Evolutionary conservation across 176 grass and related monocot species (phyloP).

Genomic region (Oryza meyeriana): DNA sequence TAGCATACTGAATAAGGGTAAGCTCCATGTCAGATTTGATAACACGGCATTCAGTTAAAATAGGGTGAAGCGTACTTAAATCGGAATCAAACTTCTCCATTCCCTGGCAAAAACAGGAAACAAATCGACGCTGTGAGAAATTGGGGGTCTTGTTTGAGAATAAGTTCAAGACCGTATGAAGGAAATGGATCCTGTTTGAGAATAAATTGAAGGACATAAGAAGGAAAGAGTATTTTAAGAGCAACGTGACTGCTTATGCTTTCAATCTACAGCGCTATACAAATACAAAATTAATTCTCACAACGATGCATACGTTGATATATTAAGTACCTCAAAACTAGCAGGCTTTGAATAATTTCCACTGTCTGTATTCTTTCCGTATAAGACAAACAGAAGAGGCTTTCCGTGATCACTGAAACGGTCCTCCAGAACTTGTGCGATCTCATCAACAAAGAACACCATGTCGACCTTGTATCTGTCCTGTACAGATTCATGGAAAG

Average conservation of each 20-base stretch:
- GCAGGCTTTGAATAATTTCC: conserved; percentile 93
- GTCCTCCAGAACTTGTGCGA: conserved; percentile 56
- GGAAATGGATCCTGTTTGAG: neutral
- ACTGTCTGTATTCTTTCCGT: conserved; percentile 82
- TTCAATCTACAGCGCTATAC: neutral
- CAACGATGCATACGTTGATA: neutral
- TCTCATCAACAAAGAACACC: conserved; percentile 89
- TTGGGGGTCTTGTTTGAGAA: neutral
- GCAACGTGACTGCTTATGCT: neutral
- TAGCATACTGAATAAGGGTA: conserved; percentile 91
- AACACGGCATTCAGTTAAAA: conserved; percentile 93
- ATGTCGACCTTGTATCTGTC: conserved; percentile 77
- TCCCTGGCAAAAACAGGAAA: conserved; percentile 38
- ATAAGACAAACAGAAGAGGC: conserved; percentile 72
- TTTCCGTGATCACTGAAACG: conserved; percentile 47
- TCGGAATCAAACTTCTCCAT: conserved; percentile 88
- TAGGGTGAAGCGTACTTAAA: conserved; percentile 73
- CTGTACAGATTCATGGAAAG: conserved; percentile 35
- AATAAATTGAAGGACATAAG: neutral
- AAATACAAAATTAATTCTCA: conserved; percentile 4
- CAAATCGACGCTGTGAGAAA: neutral
- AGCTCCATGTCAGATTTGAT: conserved; percentile 86
- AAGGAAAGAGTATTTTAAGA: neutral
- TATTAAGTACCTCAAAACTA: conserved; percentile 63
- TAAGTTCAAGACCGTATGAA: neutral